Base-by-base conservation (phyloP, 2,329 filamentous ascomycete genomes). In the Claviceps humidiphila region DNA sequence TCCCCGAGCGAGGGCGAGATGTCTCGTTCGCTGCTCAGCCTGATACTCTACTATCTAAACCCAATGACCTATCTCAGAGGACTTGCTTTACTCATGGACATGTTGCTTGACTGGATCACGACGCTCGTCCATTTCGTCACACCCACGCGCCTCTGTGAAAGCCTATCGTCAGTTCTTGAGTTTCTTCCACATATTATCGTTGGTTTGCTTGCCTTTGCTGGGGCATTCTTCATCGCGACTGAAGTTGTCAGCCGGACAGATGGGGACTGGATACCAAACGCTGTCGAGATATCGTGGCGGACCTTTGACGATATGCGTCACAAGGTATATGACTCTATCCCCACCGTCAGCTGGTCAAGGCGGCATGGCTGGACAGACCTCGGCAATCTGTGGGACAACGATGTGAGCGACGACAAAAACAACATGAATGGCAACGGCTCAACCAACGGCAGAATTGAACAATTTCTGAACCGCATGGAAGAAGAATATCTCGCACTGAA, bases 41-140 rank as follows among this genome's bases (percentile, higher is more conserved):
- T 61, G 57, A 34, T 34, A 11, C 58, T 58, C 55, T 58, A 58
- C 17, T 54, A 67, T 2, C 47, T 66, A 4, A 60, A 66, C 30
- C 67, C 66, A 0, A 56, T 60, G 52, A 66, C 63, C 5, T 68
- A 68, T 34, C 5, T 67, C 1, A 51, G 60, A 17, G 55, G 57
- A 4, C 13, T 63, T 16, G 54, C 53, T 16, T 64, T 61, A 61
- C 7, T 60, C 5, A 41, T 62, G 14, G 57, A 59, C 16, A 47
- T 43, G 16, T 47, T 56, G 22, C 57, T 60, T 51, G 57, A 64
- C 39, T 49, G 51, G 17, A 22, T 60, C 5, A 30, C 58, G 45
- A 39, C 30, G n/a, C 24, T 58, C 17, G 47, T 62, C 22, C 48
- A 47, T 11, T 50, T 40, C 2, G 22, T 58, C 4, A 55, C 54